phyloP scores from a whole-genome alignment of 2,329 filamentous ascomycete species.

The Delphinella strobiligena region DNA sequence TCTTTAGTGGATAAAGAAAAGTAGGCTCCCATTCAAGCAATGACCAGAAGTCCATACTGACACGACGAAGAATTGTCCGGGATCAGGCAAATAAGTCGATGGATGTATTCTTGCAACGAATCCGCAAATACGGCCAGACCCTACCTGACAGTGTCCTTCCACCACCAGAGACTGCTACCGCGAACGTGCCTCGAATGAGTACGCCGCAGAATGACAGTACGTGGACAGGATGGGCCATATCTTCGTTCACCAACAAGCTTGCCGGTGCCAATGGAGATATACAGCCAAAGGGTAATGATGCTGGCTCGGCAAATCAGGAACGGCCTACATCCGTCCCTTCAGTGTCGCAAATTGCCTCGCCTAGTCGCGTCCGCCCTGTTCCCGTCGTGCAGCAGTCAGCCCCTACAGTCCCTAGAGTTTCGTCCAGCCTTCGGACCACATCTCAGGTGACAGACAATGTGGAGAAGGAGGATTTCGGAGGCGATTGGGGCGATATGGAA shows the following conservation, averaged over 20 bases:
- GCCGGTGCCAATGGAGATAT: conserved; percentile 80
- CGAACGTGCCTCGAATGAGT: conserved; percentile 58
- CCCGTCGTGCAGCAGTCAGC: conserved; percentile 12
- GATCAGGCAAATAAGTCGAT: conserved; percentile 85
- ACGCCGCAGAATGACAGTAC: conserved; percentile 54
- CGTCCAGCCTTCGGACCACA: conserved; percentile 15
- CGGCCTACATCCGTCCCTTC: conserved; percentile 37
- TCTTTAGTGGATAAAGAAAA: conserved; percentile 91
- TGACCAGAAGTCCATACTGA: conserved; percentile 7
- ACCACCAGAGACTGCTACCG: conserved; percentile 42
- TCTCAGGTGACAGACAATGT: conserved; percentile 11
- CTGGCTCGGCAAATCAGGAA: conserved; percentile 49
- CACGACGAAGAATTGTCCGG: conserved; percentile 50
- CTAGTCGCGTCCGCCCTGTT: conserved; percentile 7
- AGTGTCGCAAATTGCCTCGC: conserved; percentile 30
- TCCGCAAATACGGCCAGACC: conserved; percentile 62
- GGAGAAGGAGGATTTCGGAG: conserved; percentile 47
- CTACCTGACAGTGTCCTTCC: conserved; percentile 76
- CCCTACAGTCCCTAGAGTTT: conserved; percentile 17
- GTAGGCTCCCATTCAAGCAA: conserved; percentile 19
- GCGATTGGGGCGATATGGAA: conserved; percentile 59
- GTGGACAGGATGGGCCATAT: conserved; percentile 97
- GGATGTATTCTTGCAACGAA: conserved; percentile 70
- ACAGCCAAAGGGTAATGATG: conserved; percentile 45
- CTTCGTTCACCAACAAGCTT: conserved; percentile 93